Percentiles rank a stretch among this genome's conserved stretches.
Evolutionary conservation across 164 flowering plant species (phyloP).

Genomic region (Protea cynaroides): DNA sequence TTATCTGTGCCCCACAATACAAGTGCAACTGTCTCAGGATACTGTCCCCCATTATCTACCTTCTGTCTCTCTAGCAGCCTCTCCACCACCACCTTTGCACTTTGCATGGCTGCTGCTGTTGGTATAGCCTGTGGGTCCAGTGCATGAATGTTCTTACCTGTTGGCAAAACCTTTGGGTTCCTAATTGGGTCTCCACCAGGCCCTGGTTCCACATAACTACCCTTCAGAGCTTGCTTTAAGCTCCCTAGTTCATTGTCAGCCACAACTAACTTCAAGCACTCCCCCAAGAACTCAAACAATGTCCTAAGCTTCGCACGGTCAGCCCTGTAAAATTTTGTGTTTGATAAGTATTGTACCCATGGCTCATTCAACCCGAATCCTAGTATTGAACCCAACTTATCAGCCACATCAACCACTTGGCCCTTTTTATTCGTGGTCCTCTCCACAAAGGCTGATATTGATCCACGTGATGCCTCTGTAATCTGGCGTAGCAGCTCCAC

Average conservation of each 20-base stretch:
- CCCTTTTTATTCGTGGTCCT: slow-evolving; percentile 76
- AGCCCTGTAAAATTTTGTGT: slow-evolving; percentile 72
- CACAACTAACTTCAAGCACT: slow-evolving; percentile 83
- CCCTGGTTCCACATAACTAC: slow-evolving; percentile 93
- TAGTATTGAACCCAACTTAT: slow-evolving; percentile 64
- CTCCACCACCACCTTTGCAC: slow-evolving; percentile 89
- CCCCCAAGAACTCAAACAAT: slow-evolving; percentile 70
- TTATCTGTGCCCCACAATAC: slow-evolving; percentile 99
- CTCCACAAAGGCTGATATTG: slow-evolving; percentile 73
- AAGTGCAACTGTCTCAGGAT: slow-evolving; percentile 94
- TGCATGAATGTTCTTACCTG: slow-evolving; percentile 98
- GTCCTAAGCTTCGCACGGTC: slow-evolving; percentile 77
- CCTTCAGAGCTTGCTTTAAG: slow-evolving; percentile 91
- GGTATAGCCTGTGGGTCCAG: slow-evolving; percentile 97
- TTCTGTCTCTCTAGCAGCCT: slow-evolving; percentile 93
- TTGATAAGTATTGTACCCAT: slow-evolving; percentile 82
- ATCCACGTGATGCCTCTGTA: slow-evolving; percentile 89
- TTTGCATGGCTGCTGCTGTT: slow-evolving; percentile 91
- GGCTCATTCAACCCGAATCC: slow-evolving; percentile 92
- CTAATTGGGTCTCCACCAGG: slow-evolving; percentile 99
- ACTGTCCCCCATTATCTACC: slow-evolving; percentile 89
- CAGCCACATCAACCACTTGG: slow-evolving; percentile 85
- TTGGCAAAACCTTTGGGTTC: slow-evolving; percentile 97
- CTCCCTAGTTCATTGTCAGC: slow-evolving; percentile 93
- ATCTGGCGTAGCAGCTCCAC: slow-evolving; percentile 87